Evolutionary conservation across 1,284 basidiomycete genomes (phyloP), one percentile per base, ranked within the genome.

Genomic region (Phaffia rhodozyma): DNA sequence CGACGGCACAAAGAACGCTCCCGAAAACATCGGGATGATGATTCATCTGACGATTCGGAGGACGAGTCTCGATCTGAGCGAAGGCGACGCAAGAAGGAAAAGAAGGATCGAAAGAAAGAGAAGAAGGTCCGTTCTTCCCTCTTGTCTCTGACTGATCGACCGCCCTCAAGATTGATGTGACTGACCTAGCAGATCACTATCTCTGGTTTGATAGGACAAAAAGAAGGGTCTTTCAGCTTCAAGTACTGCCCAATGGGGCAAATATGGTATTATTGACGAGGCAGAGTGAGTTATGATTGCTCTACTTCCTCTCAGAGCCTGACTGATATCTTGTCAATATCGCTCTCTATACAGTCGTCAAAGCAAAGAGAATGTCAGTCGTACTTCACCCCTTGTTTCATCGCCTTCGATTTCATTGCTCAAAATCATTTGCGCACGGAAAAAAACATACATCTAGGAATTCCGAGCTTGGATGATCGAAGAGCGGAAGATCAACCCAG

Each of bases 391-490:
- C 38, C 65, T 58, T 51, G 55, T 60, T 20, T 57, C 30, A 21
- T 52, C 16, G 9, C 4, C 5, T n/a, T 29, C 21, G 34, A 21
- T 54, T 56, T 27, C 18, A 9, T 13, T 53, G 7, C 18, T 53
- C 18, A 27, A 2, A 53, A 27, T 53, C 18, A 9, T 2, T 13
- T 20, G 52, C 25, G 18, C 32, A 27, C 32, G 52, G 5, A 13
- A 7, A 13, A 27, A 32, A 9, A 6, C 25, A 6, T 53, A 18
- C 21, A 5, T 38, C 16, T 57, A 84, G 69, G 90, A 92, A 75
- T 92, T 91, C 74, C 81, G 87, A 61, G 84, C 87, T 2, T 94
- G 91, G 90, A 82, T 93, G 9, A 83, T 93, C 21, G 90, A 92
- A 71, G 90, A 93, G 72, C 83, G 86, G 57, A 88, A 85, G 73